Evolutionary conservation across 805 yeast genomes (phyloP).

Genomic region (Wickerhamiella cacticola): DNA sequence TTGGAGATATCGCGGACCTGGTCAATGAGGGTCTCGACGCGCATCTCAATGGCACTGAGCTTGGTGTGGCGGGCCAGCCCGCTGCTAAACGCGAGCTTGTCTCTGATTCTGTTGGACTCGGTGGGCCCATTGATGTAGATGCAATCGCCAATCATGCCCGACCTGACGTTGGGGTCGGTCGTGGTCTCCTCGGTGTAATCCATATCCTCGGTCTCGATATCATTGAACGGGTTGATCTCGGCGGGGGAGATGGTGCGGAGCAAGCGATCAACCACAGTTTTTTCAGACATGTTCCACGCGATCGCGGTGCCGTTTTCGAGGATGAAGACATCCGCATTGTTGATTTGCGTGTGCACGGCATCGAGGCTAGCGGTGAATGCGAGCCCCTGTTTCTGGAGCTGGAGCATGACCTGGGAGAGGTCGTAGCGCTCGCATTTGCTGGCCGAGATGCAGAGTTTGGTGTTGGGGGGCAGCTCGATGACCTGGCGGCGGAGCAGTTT

Average conservation of each 20-base stretch:
- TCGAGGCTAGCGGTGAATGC: conserved; percentile 42
- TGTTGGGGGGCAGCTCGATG: conserved; percentile 13
- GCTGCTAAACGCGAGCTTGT: conserved; percentile 79
- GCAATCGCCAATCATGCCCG: conserved; percentile 54
- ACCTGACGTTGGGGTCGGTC: conserved; percentile 27
- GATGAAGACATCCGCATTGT: conserved; percentile 47
- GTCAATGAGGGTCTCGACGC: conserved; percentile 55
- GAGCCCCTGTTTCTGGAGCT: conserved; percentile 31
- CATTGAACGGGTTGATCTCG: conserved; percentile 36
- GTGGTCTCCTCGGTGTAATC: conserved; percentile 48
- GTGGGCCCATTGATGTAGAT: conserved; percentile 48
- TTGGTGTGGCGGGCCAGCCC: conserved; percentile 82
- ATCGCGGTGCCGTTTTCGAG: conserved; percentile 69
- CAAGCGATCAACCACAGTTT: conserved; percentile 29
- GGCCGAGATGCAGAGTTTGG: conserved; percentile 46
- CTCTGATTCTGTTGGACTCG: conserved; percentile 42
- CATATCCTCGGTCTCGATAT: conserved; percentile 71
- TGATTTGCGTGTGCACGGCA: conserved; percentile 44
- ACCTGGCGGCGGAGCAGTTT: conserved; percentile 16
- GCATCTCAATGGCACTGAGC: conserved; percentile 63
- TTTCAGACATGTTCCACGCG: conserved; percentile 70
- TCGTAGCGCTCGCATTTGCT: conserved; percentile 66
- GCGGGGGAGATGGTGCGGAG: conserved; percentile 43
- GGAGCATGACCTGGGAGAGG: conserved; percentile 35
- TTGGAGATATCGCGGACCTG: conserved; percentile 55